Percentiles rank a stretch among this genome's conserved stretches.
Conservation (phyloP, 164 flowering plant species). For the Warburgia ugandensis region DNA sequence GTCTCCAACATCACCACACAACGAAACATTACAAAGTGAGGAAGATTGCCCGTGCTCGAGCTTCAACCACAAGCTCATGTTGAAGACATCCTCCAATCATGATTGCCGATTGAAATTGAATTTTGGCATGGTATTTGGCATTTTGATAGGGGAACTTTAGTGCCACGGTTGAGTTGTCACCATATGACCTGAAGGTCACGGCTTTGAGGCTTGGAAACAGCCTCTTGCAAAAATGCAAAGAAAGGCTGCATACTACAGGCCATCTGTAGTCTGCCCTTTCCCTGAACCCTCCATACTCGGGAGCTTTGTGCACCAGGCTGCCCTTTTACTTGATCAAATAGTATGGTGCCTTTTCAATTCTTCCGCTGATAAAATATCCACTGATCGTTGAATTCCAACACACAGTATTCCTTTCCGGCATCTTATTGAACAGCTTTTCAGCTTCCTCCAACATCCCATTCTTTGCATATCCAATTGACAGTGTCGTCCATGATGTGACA, state of each 20-base stretch:
- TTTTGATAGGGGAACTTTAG: no score
- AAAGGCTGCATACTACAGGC: no score
- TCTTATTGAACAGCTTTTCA: conserved; percentile 16
- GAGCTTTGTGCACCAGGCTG: no score
- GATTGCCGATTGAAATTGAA: conserved; percentile 19
- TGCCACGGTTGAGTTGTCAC: no score
- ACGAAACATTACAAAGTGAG: conserved; percentile 17
- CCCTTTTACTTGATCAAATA: no score
- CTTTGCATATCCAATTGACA: conserved; percentile 19
- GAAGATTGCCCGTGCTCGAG: conserved; percentile 4
- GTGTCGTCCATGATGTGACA: conserved; percentile 23
- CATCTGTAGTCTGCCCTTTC: no score
- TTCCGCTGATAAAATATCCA: conserved; percentile 14
- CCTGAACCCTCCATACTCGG: no score
- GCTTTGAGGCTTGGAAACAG: no score
- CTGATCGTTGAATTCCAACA: conserved; percentile 25
- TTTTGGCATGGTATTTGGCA: conserved; percentile 19
- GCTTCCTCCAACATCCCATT: conserved; percentile 22
- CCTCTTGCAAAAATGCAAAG: no score
- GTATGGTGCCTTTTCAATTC: conserved; percentile 11
- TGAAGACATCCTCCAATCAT: conserved; percentile 20
- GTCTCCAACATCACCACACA: conserved; percentile 20
- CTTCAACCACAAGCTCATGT: conserved; percentile 16
- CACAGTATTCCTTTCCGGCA: conserved; percentile 21
- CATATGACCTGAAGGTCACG: no score